Evolutionary conservation across 768 basidiomycete species (phyloP), one percentile per base, ranked within the genome.

Genomic region (Podaxis rugospora): DNA sequence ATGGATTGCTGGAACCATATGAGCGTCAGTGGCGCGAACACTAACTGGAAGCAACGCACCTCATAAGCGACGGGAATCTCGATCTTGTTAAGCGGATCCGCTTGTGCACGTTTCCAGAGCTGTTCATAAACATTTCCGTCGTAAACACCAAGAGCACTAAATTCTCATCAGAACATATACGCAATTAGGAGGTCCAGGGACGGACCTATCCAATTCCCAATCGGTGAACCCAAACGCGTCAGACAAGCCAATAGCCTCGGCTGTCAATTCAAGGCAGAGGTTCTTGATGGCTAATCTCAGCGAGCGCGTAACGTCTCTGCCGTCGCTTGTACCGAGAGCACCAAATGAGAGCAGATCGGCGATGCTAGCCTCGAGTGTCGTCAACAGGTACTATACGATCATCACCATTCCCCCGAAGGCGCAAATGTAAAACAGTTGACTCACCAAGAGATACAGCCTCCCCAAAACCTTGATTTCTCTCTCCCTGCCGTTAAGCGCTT

Each of bases 151-250:
- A 90, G 72, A 0, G 86, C 83, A 68, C 87, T 88, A 49, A 0
- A 51, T 14, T 47, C 25, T 9, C 47, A 59, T 16, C 42, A 35
- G 28, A 44, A 23, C 27, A 39, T 27, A 51, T 35, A 14, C 10
- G 44, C 2, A 58, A 18, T 21, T 14, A 32, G n/a, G 44, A 52
- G 27, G 37, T 56, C 4, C 14, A 21, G 25, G 21, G 11, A 32
- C 75, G 14, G 52, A 84, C 84, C 86, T 88, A 64, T 90, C 82
- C 16, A 92, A 73, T 55, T 89, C 83, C 86, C 87, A 92, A 66
- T 92, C 89, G 0, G 83, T 78, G 65, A 89, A 89, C 0, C 84
- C 86, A 68, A 92, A 90, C 2, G 87, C 84, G 67, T 92, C 90
- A 4, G 80, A 85, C 56, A 92, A 72, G 0, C 84, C 87, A 56